Base-by-base conservation (phyloP, 2,329 filamentous ascomycete species). In the Xylariales sp. region DNA sequence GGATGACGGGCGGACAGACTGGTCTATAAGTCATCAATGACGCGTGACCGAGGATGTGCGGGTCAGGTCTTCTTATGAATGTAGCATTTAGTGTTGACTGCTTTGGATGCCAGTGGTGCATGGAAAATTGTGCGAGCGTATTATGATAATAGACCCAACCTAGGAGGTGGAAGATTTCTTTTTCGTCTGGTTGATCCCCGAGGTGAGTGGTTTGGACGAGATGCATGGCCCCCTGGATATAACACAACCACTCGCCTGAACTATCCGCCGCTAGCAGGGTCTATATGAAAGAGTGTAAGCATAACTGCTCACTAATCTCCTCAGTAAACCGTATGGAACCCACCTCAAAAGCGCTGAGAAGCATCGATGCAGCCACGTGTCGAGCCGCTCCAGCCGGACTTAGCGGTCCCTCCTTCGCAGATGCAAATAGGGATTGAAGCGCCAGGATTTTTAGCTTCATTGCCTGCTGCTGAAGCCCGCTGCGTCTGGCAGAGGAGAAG, bases 61-160 rank as follows among this genome's bases (percentile, higher is more conserved):
- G 32, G 32, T 24, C 28, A 10, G 34, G 14, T 18, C 14, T 28
- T 16, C 14, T 19, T 6, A n/a, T 23, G 16, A 30, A n/a, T 15
- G 27, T 29, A 10, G 8, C 8, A 4, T 43, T 39, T 10, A 31
- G 17, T 18, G 36, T 30, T 4, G 47, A 16, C 5, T 38, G 21
- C 12, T 37, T 33, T 13, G 42, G 42, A 7, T 37, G 43, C 55
- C 55, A 58, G 24, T 58, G 55, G 18, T 40, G 46, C 11, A 51
- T 40, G 15, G 50, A 45, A 39, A 59, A 58, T 13, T 45, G 51
- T 19, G 53, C 48, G 19, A 59, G 24, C 10, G 50, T 40, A 21
- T 59, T 42, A 24, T 58, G 52, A 28, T 56, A 56, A 30, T 52
- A 53, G 11, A 51, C 45, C 55, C 56, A 59, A 24, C 54, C 51